Evolutionary conservation across 2,329 filamentous ascomycete genomes (phyloP).

Genomic region (Sphaerostilbella broomeana): DNA sequence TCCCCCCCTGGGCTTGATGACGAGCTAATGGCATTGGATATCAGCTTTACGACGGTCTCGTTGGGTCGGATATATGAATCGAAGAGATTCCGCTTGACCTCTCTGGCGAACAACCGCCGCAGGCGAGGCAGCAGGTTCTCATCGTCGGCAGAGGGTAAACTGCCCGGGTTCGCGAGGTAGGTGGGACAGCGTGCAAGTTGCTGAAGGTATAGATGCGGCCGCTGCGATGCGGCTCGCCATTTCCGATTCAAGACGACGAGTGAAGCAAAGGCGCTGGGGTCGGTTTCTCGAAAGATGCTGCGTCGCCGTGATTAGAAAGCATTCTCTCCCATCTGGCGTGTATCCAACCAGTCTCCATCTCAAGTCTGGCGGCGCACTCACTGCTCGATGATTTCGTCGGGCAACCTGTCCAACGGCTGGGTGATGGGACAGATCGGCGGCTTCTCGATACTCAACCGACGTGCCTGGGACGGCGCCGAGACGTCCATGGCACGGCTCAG

Average conservation of each 20-base stretch:
- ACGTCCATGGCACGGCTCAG: constrained; percentile 26
- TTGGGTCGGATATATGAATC: constrained; percentile 66
- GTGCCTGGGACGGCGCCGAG: constrained; percentile 19
- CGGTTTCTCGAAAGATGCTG: constrained; percentile 55
- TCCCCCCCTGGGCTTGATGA: constrained; percentile 78
- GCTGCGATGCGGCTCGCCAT: constrained; percentile 59
- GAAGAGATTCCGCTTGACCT: constrained; percentile 72
- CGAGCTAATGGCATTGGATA: constrained; percentile 78
- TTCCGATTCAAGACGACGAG: constrained; percentile 58
- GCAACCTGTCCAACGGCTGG: constrained; percentile 40
- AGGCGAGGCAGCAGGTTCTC: constrained; percentile 55
- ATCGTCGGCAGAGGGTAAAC: constrained; percentile 33
- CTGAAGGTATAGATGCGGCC: constrained; percentile 54
- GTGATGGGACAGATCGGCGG: constrained; percentile 21
- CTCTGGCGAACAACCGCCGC: constrained; percentile 58
- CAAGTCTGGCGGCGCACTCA: constrained; percentile 32
- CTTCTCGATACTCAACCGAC: constrained; percentile 31
- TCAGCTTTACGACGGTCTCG: constrained; percentile 67
- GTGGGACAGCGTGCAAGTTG: constrained; percentile 58
- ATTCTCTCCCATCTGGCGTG: background rate
- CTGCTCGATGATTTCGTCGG: constrained; percentile 66
- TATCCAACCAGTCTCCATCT: background rate
- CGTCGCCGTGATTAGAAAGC: constrained; percentile 1
- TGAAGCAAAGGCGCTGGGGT: constrained; percentile 60
- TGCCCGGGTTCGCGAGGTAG: constrained; percentile 45